Percentiles rank a stretch among this genome's conserved stretches.
These are phyloP conservation scores for Rhizophagus clarus DNA, from an alignment of 192 early-diverging fungal species.

Conservation along the genomic window DNA sequence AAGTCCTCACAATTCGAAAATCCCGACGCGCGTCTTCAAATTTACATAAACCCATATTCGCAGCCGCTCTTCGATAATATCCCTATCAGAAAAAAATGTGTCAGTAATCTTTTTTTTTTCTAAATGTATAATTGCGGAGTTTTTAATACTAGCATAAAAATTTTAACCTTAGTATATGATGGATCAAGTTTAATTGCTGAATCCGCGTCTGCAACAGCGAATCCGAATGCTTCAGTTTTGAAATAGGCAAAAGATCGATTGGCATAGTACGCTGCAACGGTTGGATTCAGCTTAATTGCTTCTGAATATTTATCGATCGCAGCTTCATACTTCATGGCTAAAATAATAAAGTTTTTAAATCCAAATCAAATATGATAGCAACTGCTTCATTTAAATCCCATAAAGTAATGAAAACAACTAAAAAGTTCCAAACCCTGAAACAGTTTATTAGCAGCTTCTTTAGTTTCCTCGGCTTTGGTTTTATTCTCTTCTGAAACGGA, in stretches of 20 bases:
- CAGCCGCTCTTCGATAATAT: slow-evolving; percentile 92
- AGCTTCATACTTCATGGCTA: slow-evolving; percentile 71
- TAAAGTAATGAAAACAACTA: background rate
- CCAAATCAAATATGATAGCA: background rate
- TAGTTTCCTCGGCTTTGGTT: slow-evolving; percentile 50
- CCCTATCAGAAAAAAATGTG: slow-evolving; percentile 54
- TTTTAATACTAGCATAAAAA: background rate
- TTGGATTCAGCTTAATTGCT: slow-evolving; percentile 84
- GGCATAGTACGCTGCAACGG: slow-evolving; percentile 83
- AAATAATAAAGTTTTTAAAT: background rate
- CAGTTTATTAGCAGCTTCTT: slow-evolving; percentile 64
- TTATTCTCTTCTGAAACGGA: slow-evolving; percentile 34
- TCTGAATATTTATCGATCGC: slow-evolving; percentile 92
- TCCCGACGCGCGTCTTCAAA: slow-evolving; percentile 84
- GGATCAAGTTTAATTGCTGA: slow-evolving; percentile 71
- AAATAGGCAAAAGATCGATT: slow-evolving; percentile 93
- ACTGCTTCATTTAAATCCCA: no score
- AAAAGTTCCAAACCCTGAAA: slow-evolving; percentile 50
- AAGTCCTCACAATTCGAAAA: slow-evolving; percentile 57
- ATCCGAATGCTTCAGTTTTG: slow-evolving; percentile 84
- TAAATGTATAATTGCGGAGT: background rate
- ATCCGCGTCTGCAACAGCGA: slow-evolving; percentile 72
- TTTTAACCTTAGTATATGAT: slow-evolving; percentile 56
- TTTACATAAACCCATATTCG: slow-evolving; percentile 82
- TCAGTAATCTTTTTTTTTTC: background rate